Evolutionary conservation across 2,329 filamentous ascomycete genomes (phyloP).

Genomic region (Akanthomyces dipterigenus): DNA sequence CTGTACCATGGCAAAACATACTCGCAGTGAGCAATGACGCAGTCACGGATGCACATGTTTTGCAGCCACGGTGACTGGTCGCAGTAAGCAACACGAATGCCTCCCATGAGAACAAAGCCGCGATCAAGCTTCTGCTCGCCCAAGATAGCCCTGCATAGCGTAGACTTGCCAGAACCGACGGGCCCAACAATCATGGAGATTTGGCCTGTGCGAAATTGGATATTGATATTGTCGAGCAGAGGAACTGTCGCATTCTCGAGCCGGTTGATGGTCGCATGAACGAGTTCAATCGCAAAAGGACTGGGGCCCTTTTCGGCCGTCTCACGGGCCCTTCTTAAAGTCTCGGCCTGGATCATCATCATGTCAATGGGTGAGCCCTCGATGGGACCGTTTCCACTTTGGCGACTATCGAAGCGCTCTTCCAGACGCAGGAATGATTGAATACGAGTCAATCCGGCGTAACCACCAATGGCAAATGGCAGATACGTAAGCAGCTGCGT

Average conservation of each 20-base stretch:
- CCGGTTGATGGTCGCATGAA: constrained; percentile 2
- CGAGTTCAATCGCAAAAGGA: constrained; percentile 7
- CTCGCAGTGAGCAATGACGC: constrained; percentile 8
- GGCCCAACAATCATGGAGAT: constrained; percentile 22
- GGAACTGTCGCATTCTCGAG: neutral
- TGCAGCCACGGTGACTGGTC: constrained; percentile 11
- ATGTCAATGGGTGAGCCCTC: constrained; percentile 8
- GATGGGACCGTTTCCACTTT: neutral
- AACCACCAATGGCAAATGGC: constrained; percentile 4
- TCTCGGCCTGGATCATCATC: constrained; percentile 1
- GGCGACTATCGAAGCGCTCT: constrained; percentile 1
- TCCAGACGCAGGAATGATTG: constrained; percentile 7
- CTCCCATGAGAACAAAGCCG: constrained; percentile 13
- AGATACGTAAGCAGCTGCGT: constrained; percentile 3
- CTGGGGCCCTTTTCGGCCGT: constrained; percentile 6
- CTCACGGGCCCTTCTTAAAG: neutral
- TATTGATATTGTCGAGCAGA: constrained; percentile 3
- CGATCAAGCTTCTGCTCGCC: constrained; percentile 15
- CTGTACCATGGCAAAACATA: constrained; percentile 9
- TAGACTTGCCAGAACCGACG: constrained; percentile 17
- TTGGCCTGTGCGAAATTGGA: constrained; percentile 17
- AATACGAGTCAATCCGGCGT: constrained; percentile 7
- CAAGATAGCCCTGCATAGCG: constrained; percentile 16
- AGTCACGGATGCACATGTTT: constrained; percentile 10
- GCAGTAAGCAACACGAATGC: constrained; percentile 13